Base-by-base conservation (phyloP, 768 basidiomycete species). In the Lanmaoa rubissima region DNA sequence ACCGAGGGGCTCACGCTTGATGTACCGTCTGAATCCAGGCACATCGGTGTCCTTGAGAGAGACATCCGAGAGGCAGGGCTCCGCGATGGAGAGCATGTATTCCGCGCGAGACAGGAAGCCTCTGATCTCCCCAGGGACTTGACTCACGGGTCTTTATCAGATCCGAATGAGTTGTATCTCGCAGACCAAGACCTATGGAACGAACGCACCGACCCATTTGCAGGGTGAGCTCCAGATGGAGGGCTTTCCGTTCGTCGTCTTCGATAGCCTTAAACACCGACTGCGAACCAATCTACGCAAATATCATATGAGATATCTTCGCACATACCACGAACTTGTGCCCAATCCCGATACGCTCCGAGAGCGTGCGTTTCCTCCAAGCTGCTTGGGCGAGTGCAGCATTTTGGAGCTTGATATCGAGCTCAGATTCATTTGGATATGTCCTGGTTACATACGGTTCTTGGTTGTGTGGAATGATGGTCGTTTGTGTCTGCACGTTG, bases 161-260 rank as follows among this genome's bases (percentile, higher is more conserved):
- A 12, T 36, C 17, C 2, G 24, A 32, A 42, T 53, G 44, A 58
- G 48, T 28, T 13, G 34, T 39, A 48, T 31, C 26, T 39, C n/a
- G 45, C 31, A 7, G 4, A 38, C 40, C 26, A 35, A 26, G 48
- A 3, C 5, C 39, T 2, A n/a, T 31, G 12, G 31, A 46, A 40
- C 31, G 35, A 46, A 72, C 84, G 61, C 58, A 92, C 92, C 94
- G 78, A 38, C 96, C 96, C 90, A 99, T 98, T 74, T 97, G 92
- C 51, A 86, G 62, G 1, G 93, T 86, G 51, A 98, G 76, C 63
- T 98, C 94, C 34, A 81, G 65, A 0, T 85, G 83, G 14, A 67
- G 56, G 24, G 53, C 34, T 35, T 64, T 53, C 17, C 92, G 81
- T 32, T 89, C 82, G 17, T 88, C 82, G 9, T 73, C 73, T 26